Evolutionary conservation across 768 basidiomycete genomes (phyloP), one percentile per base, ranked within the genome.

Genomic region (Calocybe gangraenosa): DNA sequence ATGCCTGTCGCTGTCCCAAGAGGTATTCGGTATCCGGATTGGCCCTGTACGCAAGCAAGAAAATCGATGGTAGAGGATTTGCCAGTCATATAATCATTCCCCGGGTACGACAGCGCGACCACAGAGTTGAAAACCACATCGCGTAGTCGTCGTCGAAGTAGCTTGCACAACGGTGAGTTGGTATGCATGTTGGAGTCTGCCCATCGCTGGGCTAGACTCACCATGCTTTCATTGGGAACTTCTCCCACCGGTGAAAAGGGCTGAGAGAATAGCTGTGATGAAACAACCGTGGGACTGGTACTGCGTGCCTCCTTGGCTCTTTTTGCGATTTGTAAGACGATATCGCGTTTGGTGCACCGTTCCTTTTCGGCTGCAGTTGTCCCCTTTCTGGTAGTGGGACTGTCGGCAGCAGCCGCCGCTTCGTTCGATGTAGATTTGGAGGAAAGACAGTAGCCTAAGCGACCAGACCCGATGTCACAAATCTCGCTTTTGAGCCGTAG

Each of bases 251-350:
- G 55, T 28, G 61, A 56, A 11, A 59, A 63, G 33, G 52, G 39
- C 14, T 51, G 46, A 9, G 61, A 52, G 36, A 63, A 35, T 39
- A 59, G 49, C 36, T 63, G 34, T 42, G 55, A 48, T 23, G 57
- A 47, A 2, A 28, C 5, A 28, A 11, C 11, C 25, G 25, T 28
- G 11, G 25, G 25, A 34, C 42, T 49, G 48, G 54, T 49, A 35
- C 50, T 46, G 33, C 63, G 64, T 13, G 71, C 65, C 49, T 78
- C 74, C 37, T 70, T 74, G 17, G 85, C 87, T 34, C 85, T 79
- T 59, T 75, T 76, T 4, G 85, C 84, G 38, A 92, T 69, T 60
- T 93, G 91, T 40, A 92, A 65, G 15, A 85, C 78, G 47, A 91
- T 74, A 52, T 81, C 84, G 49, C 76, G 73, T 60, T 81, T 81